These are phyloP conservation scores for Ambrosia artemisiifolia DNA, from an alignment of 129 eudicot genomes.

Conservation along the genomic window DNA sequence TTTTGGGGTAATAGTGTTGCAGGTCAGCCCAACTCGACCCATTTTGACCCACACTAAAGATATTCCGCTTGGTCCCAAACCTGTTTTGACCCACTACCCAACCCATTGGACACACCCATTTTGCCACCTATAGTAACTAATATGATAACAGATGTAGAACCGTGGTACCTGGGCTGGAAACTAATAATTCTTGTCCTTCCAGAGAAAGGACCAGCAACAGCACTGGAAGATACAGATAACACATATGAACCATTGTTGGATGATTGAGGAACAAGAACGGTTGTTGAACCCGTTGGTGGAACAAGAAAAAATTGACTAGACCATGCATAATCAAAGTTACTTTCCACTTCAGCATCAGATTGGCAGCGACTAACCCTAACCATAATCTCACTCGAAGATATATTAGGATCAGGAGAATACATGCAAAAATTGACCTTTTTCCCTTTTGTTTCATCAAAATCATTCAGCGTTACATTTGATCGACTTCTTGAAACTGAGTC, in stretches of 20 bases:
- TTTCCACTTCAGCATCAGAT: conserved; percentile 32
- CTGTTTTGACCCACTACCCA: background rate
- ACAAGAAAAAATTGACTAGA: conserved; percentile 76
- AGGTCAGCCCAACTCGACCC: background rate
- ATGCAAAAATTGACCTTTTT: conserved; percentile 55
- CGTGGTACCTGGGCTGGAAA: conserved; percentile 81
- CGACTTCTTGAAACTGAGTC: conserved; percentile 31
- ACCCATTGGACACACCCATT: background rate
- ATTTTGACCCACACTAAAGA: background rate
- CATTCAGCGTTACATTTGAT: conserved; percentile 30
- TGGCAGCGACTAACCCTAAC: conserved; percentile 58
- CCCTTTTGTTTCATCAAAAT: conserved; percentile 35
- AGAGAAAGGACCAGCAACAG: conserved; percentile 69
- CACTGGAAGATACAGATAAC: conserved; percentile 69
- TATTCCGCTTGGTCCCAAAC: background rate
- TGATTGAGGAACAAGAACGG: conserved; percentile 71
- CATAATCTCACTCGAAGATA: conserved; percentile 62
- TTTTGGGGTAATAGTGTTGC: background rate
- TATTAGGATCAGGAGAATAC: conserved; percentile 83
- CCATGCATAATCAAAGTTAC: conserved; percentile 50
- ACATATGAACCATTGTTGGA: conserved; percentile 53
- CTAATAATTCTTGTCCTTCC: conserved; percentile 84
- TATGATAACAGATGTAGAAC: background rate
- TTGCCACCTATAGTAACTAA: background rate
- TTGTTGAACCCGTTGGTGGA: conserved; percentile 85